Conservation (phyloP, 148 eudicot genomes). For the Rhododendron simsii region DNA sequence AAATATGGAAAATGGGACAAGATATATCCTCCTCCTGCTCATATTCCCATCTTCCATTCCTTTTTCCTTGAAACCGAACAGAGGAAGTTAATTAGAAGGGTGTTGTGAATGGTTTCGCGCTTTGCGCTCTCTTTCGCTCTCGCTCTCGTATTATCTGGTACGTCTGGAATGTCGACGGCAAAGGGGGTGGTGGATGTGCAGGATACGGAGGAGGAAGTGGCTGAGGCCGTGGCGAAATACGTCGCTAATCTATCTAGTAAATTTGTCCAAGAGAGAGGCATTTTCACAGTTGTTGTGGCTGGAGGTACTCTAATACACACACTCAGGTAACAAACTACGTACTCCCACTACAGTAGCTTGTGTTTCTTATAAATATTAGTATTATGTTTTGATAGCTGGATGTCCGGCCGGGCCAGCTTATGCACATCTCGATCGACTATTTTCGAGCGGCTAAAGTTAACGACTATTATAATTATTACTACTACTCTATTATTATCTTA, state of each 20-base stretch:
- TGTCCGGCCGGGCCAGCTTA: too few relatives aligned
- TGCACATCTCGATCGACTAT: too few relatives aligned
- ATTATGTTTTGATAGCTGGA: too few relatives aligned
- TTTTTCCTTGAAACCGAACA: too few relatives aligned
- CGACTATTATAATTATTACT: too few relatives aligned
- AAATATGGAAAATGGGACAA: neutral
- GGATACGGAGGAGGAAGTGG: neutral
- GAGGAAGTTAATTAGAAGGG: too few relatives aligned
- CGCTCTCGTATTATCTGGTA: neutral
- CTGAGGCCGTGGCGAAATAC: neutral
- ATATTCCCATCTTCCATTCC: too few relatives aligned
- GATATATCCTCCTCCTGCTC: neutral
- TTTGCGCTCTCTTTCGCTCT: neutral
- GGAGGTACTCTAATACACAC: constrained; percentile 4
- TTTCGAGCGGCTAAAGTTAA: too few relatives aligned
- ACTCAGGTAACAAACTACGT: neutral
- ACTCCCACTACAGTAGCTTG: too few relatives aligned
- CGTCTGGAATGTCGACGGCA: neutral
- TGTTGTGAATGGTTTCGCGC: neutral
- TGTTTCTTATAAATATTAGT: too few relatives aligned
- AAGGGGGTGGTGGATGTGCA: neutral
- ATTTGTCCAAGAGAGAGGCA: neutral
- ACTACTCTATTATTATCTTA: too few relatives aligned
- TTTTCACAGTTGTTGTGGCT: neutral
- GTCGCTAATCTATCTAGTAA: neutral